These are phyloP conservation scores for Wakefieldia striispora DNA, from an alignment of 768 basidiomycete species.

Conservation along the genomic window DNA sequence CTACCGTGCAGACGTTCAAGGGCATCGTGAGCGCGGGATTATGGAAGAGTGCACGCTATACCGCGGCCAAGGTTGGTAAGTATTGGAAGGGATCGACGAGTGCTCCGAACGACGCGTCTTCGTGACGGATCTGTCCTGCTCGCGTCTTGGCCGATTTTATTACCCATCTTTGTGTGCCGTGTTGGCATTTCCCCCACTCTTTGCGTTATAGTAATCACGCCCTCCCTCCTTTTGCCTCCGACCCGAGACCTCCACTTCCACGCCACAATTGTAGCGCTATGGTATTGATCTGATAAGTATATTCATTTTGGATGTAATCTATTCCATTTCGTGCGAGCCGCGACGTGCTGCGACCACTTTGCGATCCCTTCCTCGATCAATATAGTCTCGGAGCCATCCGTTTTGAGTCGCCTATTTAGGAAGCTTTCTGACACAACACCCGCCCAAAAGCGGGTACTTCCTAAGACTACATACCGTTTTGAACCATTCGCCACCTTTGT, in stretches of 20 bases:
- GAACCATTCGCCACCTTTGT: too few species aligned
- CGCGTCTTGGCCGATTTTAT: not conserved
- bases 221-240: not conserved
- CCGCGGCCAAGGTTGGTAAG: conserved; percentile 75
- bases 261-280: conserved; percentile 18
- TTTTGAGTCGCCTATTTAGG: too few species aligned
- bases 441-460: too few species aligned
- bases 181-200: conserved; percentile 4
- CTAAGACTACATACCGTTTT: too few species aligned
- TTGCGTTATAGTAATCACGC: conserved; percentile 3
- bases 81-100: conserved; percentile 57
- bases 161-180: not conserved
- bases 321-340: not conserved
- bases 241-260: conserved; percentile 1
- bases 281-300: conserved; percentile 6
- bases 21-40: conserved; percentile 82
- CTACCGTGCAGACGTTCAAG: conserved; percentile 81
- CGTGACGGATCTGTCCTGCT: not conserved
- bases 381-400: too few species aligned
- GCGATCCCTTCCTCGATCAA: too few species aligned
- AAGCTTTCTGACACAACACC: too few species aligned
- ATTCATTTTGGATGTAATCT: conserved; percentile 19
- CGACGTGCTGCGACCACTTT: too few species aligned
- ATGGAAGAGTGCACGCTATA: conserved; percentile 75
- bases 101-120: not conserved